These are phyloP conservation scores for Gleditsia sinensis DNA, from an alignment of 306 rosid species.

Conservation along the genomic window DNA sequence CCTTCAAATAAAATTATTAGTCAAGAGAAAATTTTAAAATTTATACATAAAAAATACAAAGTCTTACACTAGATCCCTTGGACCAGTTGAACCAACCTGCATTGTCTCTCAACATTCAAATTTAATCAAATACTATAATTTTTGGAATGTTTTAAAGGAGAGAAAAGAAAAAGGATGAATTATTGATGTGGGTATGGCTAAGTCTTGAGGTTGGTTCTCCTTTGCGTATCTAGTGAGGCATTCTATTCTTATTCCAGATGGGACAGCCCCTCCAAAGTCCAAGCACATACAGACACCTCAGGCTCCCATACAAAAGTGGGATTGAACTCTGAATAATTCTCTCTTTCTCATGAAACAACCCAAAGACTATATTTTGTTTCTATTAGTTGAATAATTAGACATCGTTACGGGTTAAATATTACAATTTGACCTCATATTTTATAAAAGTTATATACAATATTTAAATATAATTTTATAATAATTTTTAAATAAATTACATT, in stretches of 20 bases:
- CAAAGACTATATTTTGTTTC: constrained; percentile 1
- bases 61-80: too few species aligned
- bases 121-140: too few species aligned
- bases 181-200: constrained; percentile 26
- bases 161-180: neutral
- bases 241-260: constrained; percentile 33
- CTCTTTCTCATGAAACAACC: neutral
- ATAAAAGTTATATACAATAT: too few species aligned
- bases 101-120: too few species aligned
- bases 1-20: too few species aligned
- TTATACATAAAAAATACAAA: too few species aligned
- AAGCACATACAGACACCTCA: neutral
- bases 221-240: neutral
- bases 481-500: too few species aligned
- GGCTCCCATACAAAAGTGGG: neutral
- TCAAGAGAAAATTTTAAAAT: too few species aligned
- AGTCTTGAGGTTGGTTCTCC: constrained; percentile 30
- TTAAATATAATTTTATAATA: too few species aligned
- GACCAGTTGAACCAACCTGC: too few species aligned
- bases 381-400: constrained; percentile 14
- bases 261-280: constrained; percentile 28
- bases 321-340: neutral
- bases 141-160: neutral
- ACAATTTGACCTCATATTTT: too few species aligned
- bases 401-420: too few species aligned